Evolutionary conservation across 2,329 filamentous ascomycete genomes (phyloP).

Genomic region (Pezicula neosporulosa): DNA sequence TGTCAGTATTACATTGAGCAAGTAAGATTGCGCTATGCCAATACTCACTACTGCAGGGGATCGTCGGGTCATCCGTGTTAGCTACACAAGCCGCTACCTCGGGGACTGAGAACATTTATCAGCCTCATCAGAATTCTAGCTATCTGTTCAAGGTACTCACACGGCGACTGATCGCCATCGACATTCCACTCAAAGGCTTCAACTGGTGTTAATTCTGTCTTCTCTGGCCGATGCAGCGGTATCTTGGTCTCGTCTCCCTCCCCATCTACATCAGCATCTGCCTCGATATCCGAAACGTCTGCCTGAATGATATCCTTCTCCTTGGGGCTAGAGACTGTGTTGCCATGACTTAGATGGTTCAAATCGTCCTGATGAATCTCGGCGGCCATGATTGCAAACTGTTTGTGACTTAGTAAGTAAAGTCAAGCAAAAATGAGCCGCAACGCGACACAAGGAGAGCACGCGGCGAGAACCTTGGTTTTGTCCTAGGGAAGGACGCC

Average conservation of each 20-base stretch:
- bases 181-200: conserved; percentile 35
- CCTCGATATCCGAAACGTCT: neutral
- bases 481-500: neutral
- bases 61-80: conserved; percentile 30
- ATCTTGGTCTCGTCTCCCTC: neutral
- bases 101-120: conserved; percentile 23
- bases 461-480: neutral
- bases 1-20: neutral
- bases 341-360: neutral
- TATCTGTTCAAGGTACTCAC: conserved; percentile 15
- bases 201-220: conserved; percentile 28
- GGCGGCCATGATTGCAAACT: conserved; percentile 2
- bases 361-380: neutral
- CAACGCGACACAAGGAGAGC: neutral
- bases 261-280: neutral
- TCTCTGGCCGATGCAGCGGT: conserved; percentile 16
- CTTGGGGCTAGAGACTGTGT: neutral
- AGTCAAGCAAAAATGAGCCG: neutral
- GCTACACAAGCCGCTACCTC: conserved; percentile 33
- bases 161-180: conserved; percentile 33
- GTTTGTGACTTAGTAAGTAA: neutral
- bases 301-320: neutral
- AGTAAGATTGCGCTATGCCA: neutral
- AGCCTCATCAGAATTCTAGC: neutral
- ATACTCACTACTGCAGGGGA: conserved; percentile 28